Evolutionary conservation across 2,329 filamentous ascomycete genomes (phyloP), one percentile per base, ranked within the genome.

Genomic region (Anthostomella pinea): DNA sequence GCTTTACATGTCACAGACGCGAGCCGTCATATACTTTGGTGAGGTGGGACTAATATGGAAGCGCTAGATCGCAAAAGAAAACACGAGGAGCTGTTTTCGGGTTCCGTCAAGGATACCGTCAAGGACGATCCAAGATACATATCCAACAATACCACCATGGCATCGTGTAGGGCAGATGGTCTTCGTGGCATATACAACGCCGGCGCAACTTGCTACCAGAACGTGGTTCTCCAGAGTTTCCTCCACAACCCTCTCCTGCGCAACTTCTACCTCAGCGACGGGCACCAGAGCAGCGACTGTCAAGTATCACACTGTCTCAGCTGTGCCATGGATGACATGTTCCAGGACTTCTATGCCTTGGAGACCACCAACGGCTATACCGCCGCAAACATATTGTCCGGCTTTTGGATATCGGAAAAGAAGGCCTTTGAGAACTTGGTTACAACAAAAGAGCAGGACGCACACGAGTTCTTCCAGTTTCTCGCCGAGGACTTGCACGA

Each of bases 191-290:
- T 98, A 43, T 96, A 95, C 65, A 98, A 97, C 57, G 91, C 95
- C 60, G 93, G 91, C n/a, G 89, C 94, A 40, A 97, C 93, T 8
- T 98, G 91, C 68, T 98, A 96, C 65, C 91, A 97, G 75, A 95
- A 93, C 53, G 91, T 96, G 19, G 89, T 97, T 30, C 73, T 98
- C 11, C 93, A 97, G 62, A 89, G 85, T 38, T 81, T 98, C 52
- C 77, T 97, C 36, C 91, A 96, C 67, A 96, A 97, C 57, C 91
- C 91, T 1, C 75, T 96, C 28, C 76, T 98, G 19, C 82, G 87
- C 41, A 90, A 91, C 52, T 97, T 87, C 63, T 97, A 95, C 61
- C 81, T 98, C 5, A 83, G 85, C 25, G 90, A 95, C 59, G 88
- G 90, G 1, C 91, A 98, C 62, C 83, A 84, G 53, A 83, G 80